These are phyloP conservation scores for Dioscorea alata DNA, from an alignment of 106 monocot species.

Conservation along the genomic window DNA sequence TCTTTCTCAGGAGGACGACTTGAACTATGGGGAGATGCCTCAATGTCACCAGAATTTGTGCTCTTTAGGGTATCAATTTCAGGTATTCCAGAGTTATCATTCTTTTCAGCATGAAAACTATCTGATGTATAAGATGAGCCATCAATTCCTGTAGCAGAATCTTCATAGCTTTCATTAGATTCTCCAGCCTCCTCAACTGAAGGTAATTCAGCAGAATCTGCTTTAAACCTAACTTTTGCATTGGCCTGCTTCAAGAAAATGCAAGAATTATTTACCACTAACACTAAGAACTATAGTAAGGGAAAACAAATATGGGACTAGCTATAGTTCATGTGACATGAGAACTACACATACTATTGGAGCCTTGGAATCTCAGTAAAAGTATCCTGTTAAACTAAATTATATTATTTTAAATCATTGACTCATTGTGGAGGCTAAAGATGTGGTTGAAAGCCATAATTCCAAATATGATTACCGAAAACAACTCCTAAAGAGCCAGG, in stretches of 20 bases:
- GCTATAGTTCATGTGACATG: no score
- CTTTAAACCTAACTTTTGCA: slow-evolving; percentile 48
- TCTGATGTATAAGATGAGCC: slow-evolving; percentile 78
- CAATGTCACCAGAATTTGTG: slow-evolving; percentile 21
- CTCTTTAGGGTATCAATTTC: slow-evolving; percentile 38
- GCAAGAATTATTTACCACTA: background rate
- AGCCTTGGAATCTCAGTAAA: no score
- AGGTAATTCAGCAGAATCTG: slow-evolving; percentile 27
- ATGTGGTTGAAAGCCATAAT: no score
- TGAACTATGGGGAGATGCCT: slow-evolving; percentile 26
- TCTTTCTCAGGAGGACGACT: slow-evolving; percentile 30
- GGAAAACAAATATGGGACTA: no score
- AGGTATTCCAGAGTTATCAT: slow-evolving; percentile 37
- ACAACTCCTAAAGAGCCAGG: no score
- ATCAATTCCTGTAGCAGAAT: slow-evolving; percentile 46
- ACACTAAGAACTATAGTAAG: no score
- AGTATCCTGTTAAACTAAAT: no score
- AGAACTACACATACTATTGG: no score
- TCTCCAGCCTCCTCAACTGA: slow-evolving; percentile 38
- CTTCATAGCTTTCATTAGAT: slow-evolving; percentile 55
- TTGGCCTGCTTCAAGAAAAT: slow-evolving; percentile 40
- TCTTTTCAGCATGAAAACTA: slow-evolving; percentile 69
- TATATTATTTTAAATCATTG: no score
- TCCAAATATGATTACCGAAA: no score
- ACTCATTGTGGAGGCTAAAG: no score